phyloP scores from a whole-genome alignment of 768 basidiomycete species.

The Lanmaoa rubissima region DNA sequence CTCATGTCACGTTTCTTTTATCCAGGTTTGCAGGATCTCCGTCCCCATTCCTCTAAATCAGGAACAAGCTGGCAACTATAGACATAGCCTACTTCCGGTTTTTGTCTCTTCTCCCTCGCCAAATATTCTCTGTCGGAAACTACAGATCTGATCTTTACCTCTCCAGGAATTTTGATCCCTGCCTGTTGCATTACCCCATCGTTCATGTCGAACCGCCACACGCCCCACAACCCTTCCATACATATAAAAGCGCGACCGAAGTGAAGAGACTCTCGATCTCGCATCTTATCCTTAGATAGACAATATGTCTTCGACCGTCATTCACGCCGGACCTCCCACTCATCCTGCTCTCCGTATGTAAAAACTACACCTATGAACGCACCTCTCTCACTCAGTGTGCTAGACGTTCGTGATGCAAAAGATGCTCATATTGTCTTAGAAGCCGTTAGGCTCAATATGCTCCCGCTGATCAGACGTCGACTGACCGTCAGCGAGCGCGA shows the following conservation, averaged over 20 bases:
- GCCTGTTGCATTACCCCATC: conserved; percentile 17
- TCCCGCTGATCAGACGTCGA: conserved; percentile 70
- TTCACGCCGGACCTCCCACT: conserved; percentile 27
- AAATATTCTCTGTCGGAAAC: conserved; percentile 17
- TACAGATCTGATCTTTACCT: conserved; percentile 21
- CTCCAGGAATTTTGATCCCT: conserved; percentile 12
- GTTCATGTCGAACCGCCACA: conserved; percentile 17
- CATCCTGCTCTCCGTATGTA: conserved; percentile 33
- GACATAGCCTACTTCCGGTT: conserved; percentile 9
- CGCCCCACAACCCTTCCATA: conserved; percentile 9
- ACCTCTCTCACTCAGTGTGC: not conserved
- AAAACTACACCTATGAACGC: not conserved
- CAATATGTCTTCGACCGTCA: conserved; percentile 16
- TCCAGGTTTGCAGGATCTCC: conserved; percentile 27
- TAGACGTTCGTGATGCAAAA: conserved; percentile 77
- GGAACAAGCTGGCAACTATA: conserved; percentile 14
- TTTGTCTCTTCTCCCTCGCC: conserved; percentile 19
- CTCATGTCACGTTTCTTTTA: conserved; percentile 32
- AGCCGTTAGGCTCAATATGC: conserved; percentile 66
- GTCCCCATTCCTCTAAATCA: conserved; percentile 19
- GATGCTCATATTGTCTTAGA: conserved; percentile 77
- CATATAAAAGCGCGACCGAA: conserved; percentile 25
- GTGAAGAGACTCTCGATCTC: conserved; percentile 6
- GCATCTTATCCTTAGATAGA: conserved; percentile 1
- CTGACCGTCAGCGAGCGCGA: conserved; percentile 70